A percentile compares a stretch with the other conserved stretches of the same genome.
Conservation (phyloP, 1,284 basidiomycete genomes). For the Rhodotorula sp. region DNA sequence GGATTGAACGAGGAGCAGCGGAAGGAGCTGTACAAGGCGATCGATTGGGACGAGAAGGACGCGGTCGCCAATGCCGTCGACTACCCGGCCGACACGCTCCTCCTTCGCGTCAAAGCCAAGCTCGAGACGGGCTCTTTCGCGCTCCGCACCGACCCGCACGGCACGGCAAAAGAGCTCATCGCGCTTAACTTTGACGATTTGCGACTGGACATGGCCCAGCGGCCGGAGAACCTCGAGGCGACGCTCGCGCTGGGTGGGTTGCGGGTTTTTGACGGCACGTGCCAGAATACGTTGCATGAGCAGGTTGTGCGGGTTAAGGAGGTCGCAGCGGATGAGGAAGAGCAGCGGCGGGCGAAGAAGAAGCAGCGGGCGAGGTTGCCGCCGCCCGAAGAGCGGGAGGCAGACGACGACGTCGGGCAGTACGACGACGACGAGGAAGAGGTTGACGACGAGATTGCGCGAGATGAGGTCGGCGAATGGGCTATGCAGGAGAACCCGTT, state of each 20-base stretch:
- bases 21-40: constrained; percentile 85
- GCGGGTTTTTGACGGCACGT: constrained; percentile 88
- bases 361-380: constrained; percentile 38
- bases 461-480: constrained; percentile 40
- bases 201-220: constrained; percentile 77
- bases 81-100: constrained; percentile 76
- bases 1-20: constrained; percentile 88
- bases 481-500: constrained; percentile 63
- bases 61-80: constrained; percentile 63
- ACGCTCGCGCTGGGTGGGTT: constrained; percentile 83
- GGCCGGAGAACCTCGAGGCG: constrained; percentile 80
- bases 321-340: constrained; percentile 33
- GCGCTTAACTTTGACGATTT: constrained; percentile 88
- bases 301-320: constrained; percentile 92
- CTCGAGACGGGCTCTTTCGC: constrained; percentile 84
- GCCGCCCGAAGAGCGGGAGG: constrained; percentile 45
- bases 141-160: constrained; percentile 66
- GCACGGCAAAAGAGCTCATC: constrained; percentile 66
- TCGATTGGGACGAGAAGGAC: constrained; percentile 86
- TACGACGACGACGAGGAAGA: constrained; percentile 35
- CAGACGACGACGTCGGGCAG: constrained; percentile 45
- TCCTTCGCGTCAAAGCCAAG: constrained; percentile 70
- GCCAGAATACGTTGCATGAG: constrained; percentile 73
- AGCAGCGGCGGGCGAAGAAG: constrained; percentile 28
- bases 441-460: constrained; percentile 45